Base-by-base conservation (phyloP, 2,329 filamentous ascomycete genomes). In the Pseudogymnoascus sp. region DNA sequence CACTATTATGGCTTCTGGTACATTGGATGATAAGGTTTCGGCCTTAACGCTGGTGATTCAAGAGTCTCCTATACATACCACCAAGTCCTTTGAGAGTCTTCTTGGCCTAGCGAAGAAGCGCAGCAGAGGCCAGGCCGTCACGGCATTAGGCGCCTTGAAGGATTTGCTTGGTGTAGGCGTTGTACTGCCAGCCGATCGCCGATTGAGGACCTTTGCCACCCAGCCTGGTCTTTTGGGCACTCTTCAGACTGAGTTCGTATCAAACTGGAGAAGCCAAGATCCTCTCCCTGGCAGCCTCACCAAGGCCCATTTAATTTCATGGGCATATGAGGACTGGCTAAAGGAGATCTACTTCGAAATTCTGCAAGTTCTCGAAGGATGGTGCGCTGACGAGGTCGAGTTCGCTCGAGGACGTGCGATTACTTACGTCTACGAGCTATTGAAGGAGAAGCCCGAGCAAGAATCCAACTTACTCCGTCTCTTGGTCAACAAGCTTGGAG, bases 401-500 rank as follows among this genome's bases (percentile, higher is more conserved):
- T 97, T 93, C 75, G 92, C 95, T 42, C 87, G 95, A 65, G 89
- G 88, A 59, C 87, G 91, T 67, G 90, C 93, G 3, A 82, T 99
- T 50, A 94, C 92, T 68, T 96, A 96, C 70, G 88, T 97, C 38
- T 97, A 88, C 73, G 92, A 93, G 66, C 79, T 99, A 40, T 79
- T 99, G 65, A 94, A 91, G 74, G 92, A 96, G 74, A 99, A 96
- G 77, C 93, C 94, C 0, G 94, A 99, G 75, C 94, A 99, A 73
- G 94, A 99, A 75, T 89, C 93, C 63, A 99, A 99, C 73, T 78
- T 99, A 66, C 79, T 99, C 65, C 87, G 93, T 62, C 79, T 99
- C 63, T 78, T 99, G 64, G 91, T 99, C 69, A 97, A 97, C 79
- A 99, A 99, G 76, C 84, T 99, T 25, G 93, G 95, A 70, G 94